phyloP scores from a whole-genome alignment of 2,329 filamentous ascomycete species.

The Neobulgaria alba region DNA sequence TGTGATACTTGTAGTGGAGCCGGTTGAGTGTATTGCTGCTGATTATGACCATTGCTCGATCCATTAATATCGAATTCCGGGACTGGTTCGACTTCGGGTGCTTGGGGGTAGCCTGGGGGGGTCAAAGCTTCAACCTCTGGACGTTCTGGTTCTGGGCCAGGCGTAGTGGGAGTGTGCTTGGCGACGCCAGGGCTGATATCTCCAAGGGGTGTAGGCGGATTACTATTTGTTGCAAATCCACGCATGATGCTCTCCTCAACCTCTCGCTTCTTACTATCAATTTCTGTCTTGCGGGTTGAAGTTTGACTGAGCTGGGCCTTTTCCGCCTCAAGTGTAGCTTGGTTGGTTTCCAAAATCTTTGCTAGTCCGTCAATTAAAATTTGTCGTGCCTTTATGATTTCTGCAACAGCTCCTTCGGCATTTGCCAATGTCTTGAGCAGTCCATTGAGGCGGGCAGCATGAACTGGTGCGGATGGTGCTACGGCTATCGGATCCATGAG shows the following conservation, averaged over 20 bases:
- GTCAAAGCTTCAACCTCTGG: constrained; percentile 83
- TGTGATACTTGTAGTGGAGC: no score
- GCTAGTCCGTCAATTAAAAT: constrained; percentile 73
- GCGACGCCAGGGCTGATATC: constrained; percentile 29
- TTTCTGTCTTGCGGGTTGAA: constrained; percentile 55
- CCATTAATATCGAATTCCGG: constrained; percentile 29
- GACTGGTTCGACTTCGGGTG: constrained; percentile 23
- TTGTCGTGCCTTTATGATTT: constrained; percentile 78
- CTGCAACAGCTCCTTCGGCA: constrained; percentile 81
- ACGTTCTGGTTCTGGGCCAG: constrained; percentile 53
- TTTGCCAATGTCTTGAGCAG: constrained; percentile 83
- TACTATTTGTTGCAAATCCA: constrained; percentile 49
- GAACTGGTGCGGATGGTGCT: constrained; percentile 75
- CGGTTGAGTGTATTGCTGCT: constrained; percentile 1
- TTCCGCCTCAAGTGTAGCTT: constrained; percentile 60
- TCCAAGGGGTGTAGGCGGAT: constrained; percentile 40
- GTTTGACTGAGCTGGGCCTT: constrained; percentile 58
- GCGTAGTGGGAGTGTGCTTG: constrained; percentile 33
- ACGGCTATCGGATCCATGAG: constrained; percentile 62
- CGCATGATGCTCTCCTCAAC: constrained; percentile 90
- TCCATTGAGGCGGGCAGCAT: constrained; percentile 80
- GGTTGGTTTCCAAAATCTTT: constrained; percentile 69
- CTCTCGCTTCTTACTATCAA: constrained; percentile 75
- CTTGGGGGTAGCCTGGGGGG: constrained; percentile 57
- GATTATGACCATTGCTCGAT: constrained; percentile 25